Percentiles rank a stretch among this genome's conserved stretches.
phyloP scores from a whole-genome alignment of 805 yeast genomes.

The Candida pini region DNA sequence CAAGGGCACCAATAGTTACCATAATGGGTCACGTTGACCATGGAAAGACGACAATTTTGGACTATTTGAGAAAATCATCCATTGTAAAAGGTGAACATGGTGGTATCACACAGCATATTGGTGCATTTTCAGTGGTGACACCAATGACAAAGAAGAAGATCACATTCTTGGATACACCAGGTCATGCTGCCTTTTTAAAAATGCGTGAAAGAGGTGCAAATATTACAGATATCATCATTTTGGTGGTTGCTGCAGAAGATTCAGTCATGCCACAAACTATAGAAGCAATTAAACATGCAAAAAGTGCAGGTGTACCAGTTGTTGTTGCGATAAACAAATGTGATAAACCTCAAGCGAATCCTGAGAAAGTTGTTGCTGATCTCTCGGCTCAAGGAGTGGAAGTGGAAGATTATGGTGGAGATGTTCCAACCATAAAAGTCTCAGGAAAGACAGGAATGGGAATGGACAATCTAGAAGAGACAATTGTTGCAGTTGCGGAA shows the following conservation, averaged over 20 bases:
- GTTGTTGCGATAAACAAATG: slow-evolving; percentile 92
- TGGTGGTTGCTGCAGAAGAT: slow-evolving; percentile 96
- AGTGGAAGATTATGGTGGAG: slow-evolving; percentile 93
- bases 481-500: slow-evolving; percentile 80
- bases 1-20: slow-evolving; percentile 91
- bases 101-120: slow-evolving; percentile 96
- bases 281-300: slow-evolving; percentile 93
- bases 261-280: slow-evolving; percentile 96
- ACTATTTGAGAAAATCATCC: slow-evolving; percentile 76
- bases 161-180: slow-evolving; percentile 95
- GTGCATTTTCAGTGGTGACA: slow-evolving; percentile 88
- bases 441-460: slow-evolving; percentile 88
- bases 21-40: slow-evolving; percentile 99
- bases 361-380: slow-evolving; percentile 74
- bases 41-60: slow-evolving; percentile 93
- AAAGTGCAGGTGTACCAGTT: slow-evolving; percentile 71
- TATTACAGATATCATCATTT: slow-evolving; percentile 83
- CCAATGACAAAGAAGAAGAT: slow-evolving; percentile 69
- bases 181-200: slow-evolving; percentile 93
- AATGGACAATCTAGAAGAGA: slow-evolving; percentile 86
- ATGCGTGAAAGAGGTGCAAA: slow-evolving; percentile 97
- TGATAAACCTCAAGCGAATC: slow-evolving; percentile 71
- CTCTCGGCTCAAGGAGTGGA: slow-evolving; percentile 72
- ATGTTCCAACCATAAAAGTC: slow-evolving; percentile 80
- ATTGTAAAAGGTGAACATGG: slow-evolving; percentile 86